Percentiles rank a stretch among this genome's conserved stretches.
These are phyloP conservation scores for Hyaloscypha variabilis DNA, from an alignment of 495 filamentous ascomycete genomes.

Conservation along the genomic window DNA sequence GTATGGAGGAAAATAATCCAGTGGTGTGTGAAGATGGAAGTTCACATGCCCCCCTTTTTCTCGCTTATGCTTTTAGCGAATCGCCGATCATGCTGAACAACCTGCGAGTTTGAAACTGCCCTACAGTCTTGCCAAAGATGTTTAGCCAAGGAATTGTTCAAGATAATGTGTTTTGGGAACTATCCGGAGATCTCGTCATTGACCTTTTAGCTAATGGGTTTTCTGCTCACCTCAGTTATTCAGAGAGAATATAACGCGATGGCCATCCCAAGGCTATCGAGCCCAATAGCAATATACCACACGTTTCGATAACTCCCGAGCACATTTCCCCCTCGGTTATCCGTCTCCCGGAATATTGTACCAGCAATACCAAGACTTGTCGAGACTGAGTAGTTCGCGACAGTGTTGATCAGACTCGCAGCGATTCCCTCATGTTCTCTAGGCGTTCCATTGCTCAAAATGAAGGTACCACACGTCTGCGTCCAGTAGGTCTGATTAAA, in stretches of 20 bases:
- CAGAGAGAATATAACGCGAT: constrained; percentile 16
- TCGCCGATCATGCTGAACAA: too few relatives aligned
- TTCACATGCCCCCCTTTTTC: too few relatives aligned
- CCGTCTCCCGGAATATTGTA: constrained; percentile 58
- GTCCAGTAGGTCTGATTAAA: constrained; percentile 59
- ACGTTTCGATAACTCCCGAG: constrained; percentile 57
- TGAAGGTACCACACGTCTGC: constrained; percentile 59
- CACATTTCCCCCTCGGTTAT: constrained; percentile 41
- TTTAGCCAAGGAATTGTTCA: too few relatives aligned
- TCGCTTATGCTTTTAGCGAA: too few relatives aligned
- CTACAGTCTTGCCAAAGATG: too few relatives aligned
- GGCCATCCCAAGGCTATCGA: constrained; percentile 46
- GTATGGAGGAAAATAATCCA: too few relatives aligned
- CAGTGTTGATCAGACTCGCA: constrained; percentile 60
- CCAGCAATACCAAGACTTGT: constrained; percentile 65
- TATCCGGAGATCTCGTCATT: too few relatives aligned
- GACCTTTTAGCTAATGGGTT: background rate
- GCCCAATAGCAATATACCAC: constrained; percentile 57
- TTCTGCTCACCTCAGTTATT: background rate
- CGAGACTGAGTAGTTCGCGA: constrained; percentile 68
- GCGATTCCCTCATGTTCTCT: constrained; percentile 65
- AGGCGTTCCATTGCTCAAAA: constrained; percentile 57
- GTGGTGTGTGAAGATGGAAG: too few relatives aligned
- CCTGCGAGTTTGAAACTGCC: too few relatives aligned
- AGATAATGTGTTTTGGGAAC: too few relatives aligned